Evolutionary conservation across 768 basidiomycete species (phyloP).

Genomic region (Suillus discolor): DNA sequence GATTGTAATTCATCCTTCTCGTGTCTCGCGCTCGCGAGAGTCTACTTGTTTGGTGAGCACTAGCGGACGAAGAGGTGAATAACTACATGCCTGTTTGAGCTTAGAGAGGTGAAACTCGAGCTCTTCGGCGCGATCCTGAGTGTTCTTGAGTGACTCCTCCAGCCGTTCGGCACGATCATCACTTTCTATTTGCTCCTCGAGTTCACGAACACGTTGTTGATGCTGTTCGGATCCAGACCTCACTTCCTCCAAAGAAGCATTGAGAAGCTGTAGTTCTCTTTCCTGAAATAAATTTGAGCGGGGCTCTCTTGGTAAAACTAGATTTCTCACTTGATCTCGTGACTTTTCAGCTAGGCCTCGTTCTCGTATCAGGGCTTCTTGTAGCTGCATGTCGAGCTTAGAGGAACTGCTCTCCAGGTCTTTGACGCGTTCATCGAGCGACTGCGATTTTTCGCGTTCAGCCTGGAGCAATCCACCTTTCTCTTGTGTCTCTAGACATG

Average conservation of each 20-base stretch:
- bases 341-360: conserved; percentile 47
- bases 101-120: conserved; percentile 82
- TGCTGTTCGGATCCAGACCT: conserved; percentile 55
- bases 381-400: conserved; percentile 44
- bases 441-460: conserved; percentile 43
- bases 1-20: conserved; percentile 62
- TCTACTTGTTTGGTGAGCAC: conserved; percentile 38
- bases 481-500: conserved; percentile 44
- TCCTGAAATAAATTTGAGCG: conserved; percentile 47
- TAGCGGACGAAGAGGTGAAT: neutral
- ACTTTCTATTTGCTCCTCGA: conserved; percentile 81
- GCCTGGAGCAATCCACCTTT: conserved; percentile 43
- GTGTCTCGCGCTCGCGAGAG: conserved; percentile 54
- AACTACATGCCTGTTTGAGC: conserved; percentile 64
- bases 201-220: conserved; percentile 62
- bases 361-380: conserved; percentile 43
- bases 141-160: conserved; percentile 73
- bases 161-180: conserved; percentile 80
- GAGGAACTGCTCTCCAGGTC: conserved; percentile 43
- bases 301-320: neutral
- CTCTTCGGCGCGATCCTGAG: conserved; percentile 81
- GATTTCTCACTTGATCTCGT: conserved; percentile 33
- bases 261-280: conserved; percentile 71
- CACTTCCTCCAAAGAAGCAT: conserved; percentile 52
- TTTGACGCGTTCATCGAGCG: conserved; percentile 44